A percentile compares a stretch with the other conserved stretches of the same genome.
Evolutionary conservation across 2,329 filamentous ascomycete genomes (phyloP).

Genomic region (Lecanosticta acicola): DNA sequence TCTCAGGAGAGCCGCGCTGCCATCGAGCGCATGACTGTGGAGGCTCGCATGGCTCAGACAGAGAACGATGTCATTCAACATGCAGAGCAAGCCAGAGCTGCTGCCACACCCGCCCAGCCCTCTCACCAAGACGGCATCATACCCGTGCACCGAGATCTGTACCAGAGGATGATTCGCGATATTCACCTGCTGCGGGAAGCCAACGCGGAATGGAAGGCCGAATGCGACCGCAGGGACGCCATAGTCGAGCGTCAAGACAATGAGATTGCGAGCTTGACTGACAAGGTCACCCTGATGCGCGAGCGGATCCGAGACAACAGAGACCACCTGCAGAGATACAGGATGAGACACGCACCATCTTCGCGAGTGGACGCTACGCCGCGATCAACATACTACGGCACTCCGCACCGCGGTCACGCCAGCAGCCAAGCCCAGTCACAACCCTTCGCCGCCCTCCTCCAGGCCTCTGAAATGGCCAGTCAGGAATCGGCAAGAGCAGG

Average conservation of each 20-base stretch:
- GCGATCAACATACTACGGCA: slow-evolving; percentile 40
- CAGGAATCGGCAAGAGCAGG: slow-evolving; percentile 48
- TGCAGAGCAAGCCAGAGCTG: slow-evolving; percentile 60
- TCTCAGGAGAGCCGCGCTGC: slow-evolving; percentile 79
- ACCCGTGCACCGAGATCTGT: slow-evolving; percentile 45
- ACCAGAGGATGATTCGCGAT: slow-evolving; percentile 49
- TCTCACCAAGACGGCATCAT: slow-evolving; percentile 44
- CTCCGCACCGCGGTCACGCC: slow-evolving; percentile 42
- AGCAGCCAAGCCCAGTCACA: slow-evolving; percentile 38
- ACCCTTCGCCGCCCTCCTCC: slow-evolving; percentile 67
- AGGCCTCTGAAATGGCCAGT: slow-evolving; percentile 68
- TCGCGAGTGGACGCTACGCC: slow-evolving; percentile 53
- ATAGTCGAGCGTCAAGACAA: slow-evolving; percentile 73
- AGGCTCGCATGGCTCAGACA: slow-evolving; percentile 83
- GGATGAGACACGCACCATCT: slow-evolving; percentile 40
- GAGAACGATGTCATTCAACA: slow-evolving; percentile 79
- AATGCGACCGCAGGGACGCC: slow-evolving; percentile 68
- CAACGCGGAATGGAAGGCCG: slow-evolving; percentile 57
- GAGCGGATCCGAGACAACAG: slow-evolving; percentile 84
- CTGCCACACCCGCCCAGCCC: slow-evolving; percentile 39
- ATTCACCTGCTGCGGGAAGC: slow-evolving; percentile 60
- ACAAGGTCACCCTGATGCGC: slow-evolving; percentile 71
- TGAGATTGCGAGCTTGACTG: slow-evolving; percentile 61
- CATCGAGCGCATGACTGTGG: slow-evolving; percentile 78
- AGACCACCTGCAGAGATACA: slow-evolving; percentile 77